These are phyloP conservation scores for Polytolypa hystricis DNA, from an alignment of 2,329 filamentous ascomycete species.

Conservation along the genomic window DNA sequence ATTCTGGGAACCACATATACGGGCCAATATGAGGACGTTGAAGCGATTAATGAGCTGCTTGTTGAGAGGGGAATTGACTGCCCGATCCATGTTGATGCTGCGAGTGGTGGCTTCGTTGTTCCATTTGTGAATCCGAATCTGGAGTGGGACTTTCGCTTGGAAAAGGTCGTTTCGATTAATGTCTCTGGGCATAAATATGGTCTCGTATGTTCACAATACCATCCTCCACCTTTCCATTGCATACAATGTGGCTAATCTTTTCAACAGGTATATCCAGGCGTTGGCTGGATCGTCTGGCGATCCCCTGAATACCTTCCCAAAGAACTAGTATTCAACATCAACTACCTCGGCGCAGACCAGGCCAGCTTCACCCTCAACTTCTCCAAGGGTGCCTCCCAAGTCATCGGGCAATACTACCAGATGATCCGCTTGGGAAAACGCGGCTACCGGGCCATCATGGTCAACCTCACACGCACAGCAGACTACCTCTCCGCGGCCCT, in stretches of 20 bases:
- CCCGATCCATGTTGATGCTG: slow-evolving; percentile 89
- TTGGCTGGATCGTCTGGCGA: slow-evolving; percentile 90
- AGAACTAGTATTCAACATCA: slow-evolving; percentile 97
- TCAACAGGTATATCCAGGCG: slow-evolving; percentile 63
- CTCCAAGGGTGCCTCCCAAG: slow-evolving; percentile 85
- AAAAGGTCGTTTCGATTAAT: slow-evolving; percentile 87
- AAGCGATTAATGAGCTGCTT: slow-evolving; percentile 80
- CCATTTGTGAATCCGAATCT: slow-evolving; percentile 79
- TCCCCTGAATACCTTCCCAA: slow-evolving; percentile 71
- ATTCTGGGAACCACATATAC: slow-evolving; percentile 93
- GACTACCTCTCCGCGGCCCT: slow-evolving; percentile 74
- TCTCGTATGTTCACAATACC: slow-evolving; percentile 33
- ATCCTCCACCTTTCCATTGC: neutral
- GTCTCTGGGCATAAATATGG: slow-evolving; percentile 85
- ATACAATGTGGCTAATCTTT: neutral
- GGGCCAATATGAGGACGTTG: slow-evolving; percentile 89
- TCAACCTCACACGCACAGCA: slow-evolving; percentile 78
- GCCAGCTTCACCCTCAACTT: slow-evolving; percentile 96
- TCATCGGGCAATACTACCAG: slow-evolving; percentile 97
- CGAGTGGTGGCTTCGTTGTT: slow-evolving; percentile 82
- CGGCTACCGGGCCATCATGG: slow-evolving; percentile 88
- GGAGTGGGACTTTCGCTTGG: slow-evolving; percentile 83
- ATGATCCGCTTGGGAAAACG: slow-evolving; percentile 88
- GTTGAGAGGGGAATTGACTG: slow-evolving; percentile 62
- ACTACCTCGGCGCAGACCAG: slow-evolving; percentile 93